Percentiles rank a stretch among this genome's conserved stretches.
Evolutionary conservation across 352 stramenopile species (phyloP).

Genomic region (Globisporangium parvum): DNA sequence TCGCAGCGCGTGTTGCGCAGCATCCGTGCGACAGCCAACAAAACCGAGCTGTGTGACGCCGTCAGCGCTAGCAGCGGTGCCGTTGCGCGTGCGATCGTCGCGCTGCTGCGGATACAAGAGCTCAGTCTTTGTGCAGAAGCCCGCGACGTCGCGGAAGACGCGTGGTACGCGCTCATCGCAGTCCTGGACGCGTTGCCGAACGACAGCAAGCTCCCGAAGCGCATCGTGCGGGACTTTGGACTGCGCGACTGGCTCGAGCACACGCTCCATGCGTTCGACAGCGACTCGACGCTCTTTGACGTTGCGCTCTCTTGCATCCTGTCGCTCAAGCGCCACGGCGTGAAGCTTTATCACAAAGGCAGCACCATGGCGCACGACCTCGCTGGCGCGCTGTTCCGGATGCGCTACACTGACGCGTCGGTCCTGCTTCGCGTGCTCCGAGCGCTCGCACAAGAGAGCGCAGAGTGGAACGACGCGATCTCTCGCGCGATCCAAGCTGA

Average conservation of each 20-base stretch:
- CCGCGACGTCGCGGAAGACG: not conserved
- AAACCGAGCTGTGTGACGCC: not conserved
- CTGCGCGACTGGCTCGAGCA: not conserved
- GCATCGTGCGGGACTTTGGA: not conserved
- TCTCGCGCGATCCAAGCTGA: not conserved
- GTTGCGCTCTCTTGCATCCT: not conserved
- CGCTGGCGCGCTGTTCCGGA: not conserved
- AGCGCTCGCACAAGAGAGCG: not conserved
- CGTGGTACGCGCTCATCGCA: not conserved
- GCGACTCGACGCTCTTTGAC: not conserved
- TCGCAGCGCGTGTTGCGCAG: not conserved
- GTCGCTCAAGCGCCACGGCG: not conserved
- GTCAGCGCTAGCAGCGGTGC: not conserved
- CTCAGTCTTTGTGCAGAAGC: not conserved
- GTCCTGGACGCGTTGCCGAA: not conserved
- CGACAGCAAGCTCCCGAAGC: not conserved
- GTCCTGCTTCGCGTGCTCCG: not conserved
- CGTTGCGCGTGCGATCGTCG: not conserved
- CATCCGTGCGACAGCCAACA: not conserved
- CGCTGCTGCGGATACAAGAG: not conserved
- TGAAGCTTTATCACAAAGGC: not conserved
- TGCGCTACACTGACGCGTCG: not conserved
- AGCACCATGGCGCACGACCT: not conserved
- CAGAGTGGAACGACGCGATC: not conserved
- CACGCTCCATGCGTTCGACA: not conserved